These are phyloP conservation scores for Hymenoscyphus fructigenus DNA, from an alignment of 2,329 filamentous ascomycete genomes.

Conservation along the genomic window DNA sequence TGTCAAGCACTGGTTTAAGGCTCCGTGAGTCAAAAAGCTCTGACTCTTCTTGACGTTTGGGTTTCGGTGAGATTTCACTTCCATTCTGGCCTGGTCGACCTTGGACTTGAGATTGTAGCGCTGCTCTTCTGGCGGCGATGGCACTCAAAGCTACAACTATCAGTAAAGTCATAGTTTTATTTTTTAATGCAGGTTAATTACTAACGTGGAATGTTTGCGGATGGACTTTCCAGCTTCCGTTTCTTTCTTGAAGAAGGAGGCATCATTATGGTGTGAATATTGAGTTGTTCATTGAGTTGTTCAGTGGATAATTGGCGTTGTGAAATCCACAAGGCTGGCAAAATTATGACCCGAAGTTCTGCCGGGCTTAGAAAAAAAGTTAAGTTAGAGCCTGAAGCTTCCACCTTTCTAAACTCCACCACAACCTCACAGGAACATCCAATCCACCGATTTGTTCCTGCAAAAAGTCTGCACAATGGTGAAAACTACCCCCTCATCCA, in stretches of 20 bases:
- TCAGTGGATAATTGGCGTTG: not conserved
- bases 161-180: slow-evolving; percentile 15
- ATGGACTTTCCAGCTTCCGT: slow-evolving; percentile 43
- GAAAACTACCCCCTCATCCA: slow-evolving; percentile 23
- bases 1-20: not conserved
- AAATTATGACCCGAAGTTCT: slow-evolving; percentile 9
- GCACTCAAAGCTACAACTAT: slow-evolving; percentile 33
- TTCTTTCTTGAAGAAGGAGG: slow-evolving; percentile 40
- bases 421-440: not conserved
- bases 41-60: not conserved
- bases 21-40: not conserved
- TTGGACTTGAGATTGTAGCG: not conserved
- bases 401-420: not conserved
- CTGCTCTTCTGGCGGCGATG: slow-evolving; percentile 33
- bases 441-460: not conserved
- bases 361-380: slow-evolving; percentile 19
- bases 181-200: slow-evolving; percentile 6
- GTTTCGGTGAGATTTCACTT: not conserved
- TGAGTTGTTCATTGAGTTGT: not conserved
- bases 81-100: not conserved
- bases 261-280: slow-evolving; percentile 18
- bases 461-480: slow-evolving; percentile 2
- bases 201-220: slow-evolving; percentile 40
- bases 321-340: not conserved
- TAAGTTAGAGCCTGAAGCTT: slow-evolving; percentile 6